phyloP scores from a whole-genome alignment of 371 early-diverging fungal genomes.

The Apophysomyces trapeziformis region DNA sequence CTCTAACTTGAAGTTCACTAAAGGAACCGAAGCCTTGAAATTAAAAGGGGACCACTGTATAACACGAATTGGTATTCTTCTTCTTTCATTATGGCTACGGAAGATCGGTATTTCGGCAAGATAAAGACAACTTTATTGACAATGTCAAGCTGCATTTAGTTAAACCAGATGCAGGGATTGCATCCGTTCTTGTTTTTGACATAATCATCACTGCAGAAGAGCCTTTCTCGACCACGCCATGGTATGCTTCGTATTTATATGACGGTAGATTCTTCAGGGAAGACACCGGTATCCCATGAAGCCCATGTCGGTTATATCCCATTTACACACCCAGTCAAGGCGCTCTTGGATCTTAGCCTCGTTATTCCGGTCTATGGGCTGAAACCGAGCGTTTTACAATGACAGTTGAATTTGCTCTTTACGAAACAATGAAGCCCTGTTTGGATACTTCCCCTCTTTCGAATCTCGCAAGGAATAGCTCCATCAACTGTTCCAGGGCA shows the following conservation, averaged over 20 bases:
- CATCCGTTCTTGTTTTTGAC: constrained; percentile 15
- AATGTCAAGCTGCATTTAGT: constrained; percentile 19
- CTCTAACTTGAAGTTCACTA: too few species aligned
- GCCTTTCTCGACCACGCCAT: constrained; percentile 9
- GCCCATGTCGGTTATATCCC: background rate
- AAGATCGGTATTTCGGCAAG: too few species aligned
- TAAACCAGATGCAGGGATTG: constrained; percentile 19
- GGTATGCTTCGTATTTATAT: constrained; percentile 9
- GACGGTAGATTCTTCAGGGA: constrained; percentile 18
- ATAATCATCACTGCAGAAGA: constrained; percentile 16
- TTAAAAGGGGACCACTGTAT: too few species aligned
- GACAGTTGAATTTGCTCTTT: background rate
- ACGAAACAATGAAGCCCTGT: background rate
- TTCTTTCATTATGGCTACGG: too few species aligned
- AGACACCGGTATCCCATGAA: constrained; percentile 9
- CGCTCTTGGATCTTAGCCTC: too few species aligned
- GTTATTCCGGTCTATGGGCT: too few species aligned
- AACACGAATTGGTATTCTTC: too few species aligned
- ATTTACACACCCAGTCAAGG: too few species aligned
- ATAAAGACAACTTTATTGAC: too few species aligned
- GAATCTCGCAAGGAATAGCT: constrained; percentile 9
- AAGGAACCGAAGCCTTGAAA: too few species aligned
- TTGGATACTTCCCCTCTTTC: constrained; percentile 9
- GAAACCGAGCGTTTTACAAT: too few species aligned
- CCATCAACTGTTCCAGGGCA: constrained; percentile 13